phyloP scores from a whole-genome alignment of 208 protist species.

The Willaertia magna region DNA sequence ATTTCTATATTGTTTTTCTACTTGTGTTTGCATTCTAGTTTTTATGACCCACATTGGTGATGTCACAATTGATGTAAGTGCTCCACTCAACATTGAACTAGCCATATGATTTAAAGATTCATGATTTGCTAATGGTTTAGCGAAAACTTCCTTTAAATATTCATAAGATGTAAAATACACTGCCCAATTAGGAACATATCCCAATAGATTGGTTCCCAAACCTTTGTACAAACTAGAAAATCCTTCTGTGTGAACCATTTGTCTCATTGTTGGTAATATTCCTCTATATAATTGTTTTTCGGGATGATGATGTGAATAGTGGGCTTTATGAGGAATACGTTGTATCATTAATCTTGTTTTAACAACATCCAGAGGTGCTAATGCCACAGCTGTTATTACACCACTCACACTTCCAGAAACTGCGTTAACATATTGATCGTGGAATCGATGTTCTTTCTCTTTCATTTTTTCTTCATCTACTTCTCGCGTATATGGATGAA shows the following conservation, averaged over 20 bases:
- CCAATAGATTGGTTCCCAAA: constrained; percentile 30
- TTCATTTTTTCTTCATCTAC: too few species aligned
- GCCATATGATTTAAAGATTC: constrained; percentile 15
- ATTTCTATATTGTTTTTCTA: constrained; percentile 25
- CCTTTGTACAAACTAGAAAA: constrained; percentile 22
- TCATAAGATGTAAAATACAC: constrained; percentile 39
- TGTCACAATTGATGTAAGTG: constrained; percentile 15
- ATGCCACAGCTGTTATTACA: constrained; percentile 23
- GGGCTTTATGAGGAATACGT: background rate
- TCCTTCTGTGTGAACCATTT: constrained; percentile 17
- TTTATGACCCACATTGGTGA: constrained; percentile 29
- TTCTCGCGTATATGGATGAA: too few species aligned
- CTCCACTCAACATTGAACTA: constrained; percentile 24
- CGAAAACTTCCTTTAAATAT: constrained; percentile 17
- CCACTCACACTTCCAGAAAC: constrained; percentile 27
- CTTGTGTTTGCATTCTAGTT: constrained; percentile 21
- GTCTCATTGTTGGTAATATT: constrained; percentile 4
- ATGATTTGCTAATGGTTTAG: background rate
- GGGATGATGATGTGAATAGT: background rate
- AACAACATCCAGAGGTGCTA: constrained; percentile 38
- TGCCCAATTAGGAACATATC: constrained; percentile 34
- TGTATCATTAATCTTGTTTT: constrained; percentile 35
- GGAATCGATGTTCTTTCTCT: too few species aligned
- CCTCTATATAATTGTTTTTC: background rate
- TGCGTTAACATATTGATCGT: background rate